A percentile compares a stretch with the other conserved stretches of the same genome.
These are phyloP conservation scores for Zygosaccharomyces pseudobailii DNA, from an alignment of 1,139 yeast species.

Conservation along the genomic window DNA sequence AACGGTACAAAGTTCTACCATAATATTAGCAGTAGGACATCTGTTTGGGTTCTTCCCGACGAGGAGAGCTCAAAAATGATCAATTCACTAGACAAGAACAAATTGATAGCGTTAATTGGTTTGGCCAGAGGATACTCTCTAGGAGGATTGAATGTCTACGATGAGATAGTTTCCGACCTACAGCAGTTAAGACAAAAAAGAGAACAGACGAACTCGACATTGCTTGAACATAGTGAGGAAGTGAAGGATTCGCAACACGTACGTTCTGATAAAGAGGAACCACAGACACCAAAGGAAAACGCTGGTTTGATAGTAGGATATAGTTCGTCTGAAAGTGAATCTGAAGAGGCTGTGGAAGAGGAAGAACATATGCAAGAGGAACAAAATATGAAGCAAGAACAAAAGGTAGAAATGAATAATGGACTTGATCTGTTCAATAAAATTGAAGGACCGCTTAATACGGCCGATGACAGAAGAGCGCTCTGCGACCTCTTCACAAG, in stretches of 20 bases:
- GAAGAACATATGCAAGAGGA: slow-evolving; percentile 2
- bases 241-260: neutral
- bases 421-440: neutral
- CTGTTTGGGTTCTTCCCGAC: slow-evolving; percentile 40
- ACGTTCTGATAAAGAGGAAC: neutral
- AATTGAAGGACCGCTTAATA: slow-evolving; percentile 1
- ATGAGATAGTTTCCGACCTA: slow-evolving; percentile 19
- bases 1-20: slow-evolving; percentile 45
- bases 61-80: slow-evolving; percentile 31
- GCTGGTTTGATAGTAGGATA: slow-evolving; percentile 11
- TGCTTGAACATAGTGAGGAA: neutral
- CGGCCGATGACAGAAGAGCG: neutral
- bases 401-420: neutral
- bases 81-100: slow-evolving; percentile 34
- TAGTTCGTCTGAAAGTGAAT: slow-evolving; percentile 13
- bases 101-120: slow-evolving; percentile 40
- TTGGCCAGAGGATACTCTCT: slow-evolving; percentile 42
- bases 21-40: slow-evolving; percentile 31
- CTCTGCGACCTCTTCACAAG: slow-evolving; percentile 20
- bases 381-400: slow-evolving; percentile 3
- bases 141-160: slow-evolving; percentile 21
- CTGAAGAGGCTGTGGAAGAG: slow-evolving; percentile 9
- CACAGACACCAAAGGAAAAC: slow-evolving; percentile 8
- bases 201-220: slow-evolving; percentile 5
- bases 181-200: slow-evolving; percentile 9